Base-by-base conservation (phyloP, 805 yeast species). In the Metschnikowia corniflorae region DNA sequence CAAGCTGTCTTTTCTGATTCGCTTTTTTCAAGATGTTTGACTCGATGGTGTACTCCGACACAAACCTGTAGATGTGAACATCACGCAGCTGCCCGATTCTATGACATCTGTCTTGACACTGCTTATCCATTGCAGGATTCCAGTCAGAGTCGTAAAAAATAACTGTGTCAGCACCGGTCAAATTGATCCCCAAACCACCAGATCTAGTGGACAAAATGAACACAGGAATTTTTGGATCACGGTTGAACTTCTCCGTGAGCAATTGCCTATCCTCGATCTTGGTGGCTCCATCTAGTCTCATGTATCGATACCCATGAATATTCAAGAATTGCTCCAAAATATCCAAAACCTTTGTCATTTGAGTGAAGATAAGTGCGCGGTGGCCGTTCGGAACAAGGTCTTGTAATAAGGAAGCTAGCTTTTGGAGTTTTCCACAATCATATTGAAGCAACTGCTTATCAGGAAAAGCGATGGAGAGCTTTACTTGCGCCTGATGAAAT, bases 41-140 rank as follows among this genome's bases (percentile, higher is more conserved):
- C 61, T 93, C 99, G 43, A 93, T 93, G 3, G 98, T 93, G 64
- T 77, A 87, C 63, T 93, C 98, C 18, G 95, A 85, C 17, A 93
- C 97, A 61, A 93, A 84, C 43, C 99, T 71, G 66, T 94, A 93
- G 39, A 93, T 93, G 60, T 93, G 98, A 23, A 93, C 99, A 57
- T 93, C 98, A 54, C 98, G 74, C 13, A 95, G 87, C 60, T 93
- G 99, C 6, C 99, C 99, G 58, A 93, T 93, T 70, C 99, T 82
- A 60, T 93, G 99, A 64, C 97, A 93, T 60, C 99, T 80, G 63
- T 93, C 99, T 62, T 93, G 98, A 65, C 98, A 93, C 63, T 93
- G 99, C 56, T 88, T 87, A 60, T 93, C 99, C 97, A 93, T 93
- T 1, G 97, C 95, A 2, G 99, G 99, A 57, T 93, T 93, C 98